Conservation (phyloP, 2,329 filamentous ascomycete genomes). For the Ophiostoma australiae region DNA sequence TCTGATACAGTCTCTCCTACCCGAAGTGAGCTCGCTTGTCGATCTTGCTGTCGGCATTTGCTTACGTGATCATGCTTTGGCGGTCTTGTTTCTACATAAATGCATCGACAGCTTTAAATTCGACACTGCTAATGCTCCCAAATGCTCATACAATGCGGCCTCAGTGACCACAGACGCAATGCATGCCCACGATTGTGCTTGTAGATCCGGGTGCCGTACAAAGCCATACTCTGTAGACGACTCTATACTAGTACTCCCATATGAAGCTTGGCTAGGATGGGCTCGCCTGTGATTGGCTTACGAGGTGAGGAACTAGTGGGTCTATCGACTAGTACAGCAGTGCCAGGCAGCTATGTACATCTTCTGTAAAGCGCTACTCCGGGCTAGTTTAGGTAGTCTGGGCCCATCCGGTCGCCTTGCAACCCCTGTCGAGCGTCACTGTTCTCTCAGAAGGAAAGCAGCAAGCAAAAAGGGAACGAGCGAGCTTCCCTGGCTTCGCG, state of each 20-base stretch:
- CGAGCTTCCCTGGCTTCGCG: constrained; percentile 19
- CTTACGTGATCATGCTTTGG: background rate
- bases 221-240: background rate
- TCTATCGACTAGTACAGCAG: background rate
- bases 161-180: background rate
- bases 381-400: background rate
- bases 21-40: background rate
- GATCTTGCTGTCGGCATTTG: too few species aligned
- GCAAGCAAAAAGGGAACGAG: constrained; percentile 4
- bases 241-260: too few species aligned
- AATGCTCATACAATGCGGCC: background rate
- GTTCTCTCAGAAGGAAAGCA: background rate
- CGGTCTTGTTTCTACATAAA: background rate
- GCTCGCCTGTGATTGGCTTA: background rate
- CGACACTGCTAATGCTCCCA: background rate
- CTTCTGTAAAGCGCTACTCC: background rate
- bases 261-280: background rate
- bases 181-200: background rate
- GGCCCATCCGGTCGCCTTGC: constrained; percentile 12
- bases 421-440: background rate
- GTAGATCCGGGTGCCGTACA: background rate
- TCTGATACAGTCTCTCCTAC: background rate
- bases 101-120: background rate
- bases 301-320: background rate
- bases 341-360: background rate